phyloP scores from a whole-genome alignment of 805 yeast species.

The Candida incommunis region DNA sequence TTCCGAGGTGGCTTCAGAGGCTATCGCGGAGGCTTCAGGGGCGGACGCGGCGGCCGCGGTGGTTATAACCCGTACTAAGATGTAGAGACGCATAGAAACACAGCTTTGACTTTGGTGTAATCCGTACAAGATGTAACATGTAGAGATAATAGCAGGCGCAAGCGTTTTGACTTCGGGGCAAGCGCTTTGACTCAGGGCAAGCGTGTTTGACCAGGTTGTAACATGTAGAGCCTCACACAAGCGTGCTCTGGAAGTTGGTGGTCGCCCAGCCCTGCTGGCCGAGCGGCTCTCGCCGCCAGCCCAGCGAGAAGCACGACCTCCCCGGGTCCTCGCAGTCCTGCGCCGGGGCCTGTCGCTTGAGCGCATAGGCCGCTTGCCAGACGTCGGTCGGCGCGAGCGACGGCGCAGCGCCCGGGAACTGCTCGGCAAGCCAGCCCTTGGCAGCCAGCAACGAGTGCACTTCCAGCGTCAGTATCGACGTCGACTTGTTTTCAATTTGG shows the following conservation, averaged over 20 bases:
- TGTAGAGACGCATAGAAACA: too few relatives aligned
- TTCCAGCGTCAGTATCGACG: constrained; percentile 16
- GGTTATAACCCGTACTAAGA: constrained; percentile 31
- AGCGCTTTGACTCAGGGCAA: too few relatives aligned
- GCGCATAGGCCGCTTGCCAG: constrained; percentile 15
- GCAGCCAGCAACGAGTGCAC: constrained; percentile 14
- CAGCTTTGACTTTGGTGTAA: too few relatives aligned
- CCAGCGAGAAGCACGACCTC: constrained; percentile 10
- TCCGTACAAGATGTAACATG: too few relatives aligned
- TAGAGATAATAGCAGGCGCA: too few relatives aligned
- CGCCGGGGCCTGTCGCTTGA: constrained; percentile 6
- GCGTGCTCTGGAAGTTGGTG: constrained; percentile 10
- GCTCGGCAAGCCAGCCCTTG: constrained; percentile 13
- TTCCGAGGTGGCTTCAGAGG: constrained; percentile 28
- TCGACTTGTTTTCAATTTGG: constrained; percentile 21
- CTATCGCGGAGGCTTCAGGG: constrained; percentile 20
- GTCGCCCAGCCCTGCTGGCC: constrained; percentile 22
- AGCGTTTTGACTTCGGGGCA: too few relatives aligned
- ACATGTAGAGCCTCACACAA: too few relatives aligned
- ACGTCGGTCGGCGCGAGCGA: constrained; percentile 18
- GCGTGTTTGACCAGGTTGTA: too few relatives aligned
- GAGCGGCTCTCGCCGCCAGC: constrained; percentile 24
- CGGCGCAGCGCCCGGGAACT: constrained; percentile 2
- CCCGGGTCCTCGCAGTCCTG: constrained; percentile 7
- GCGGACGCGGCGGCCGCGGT: constrained; percentile 30